phyloP scores from a whole-genome alignment of 1,139 yeast genomes.

The Candida sp. region DNA sequence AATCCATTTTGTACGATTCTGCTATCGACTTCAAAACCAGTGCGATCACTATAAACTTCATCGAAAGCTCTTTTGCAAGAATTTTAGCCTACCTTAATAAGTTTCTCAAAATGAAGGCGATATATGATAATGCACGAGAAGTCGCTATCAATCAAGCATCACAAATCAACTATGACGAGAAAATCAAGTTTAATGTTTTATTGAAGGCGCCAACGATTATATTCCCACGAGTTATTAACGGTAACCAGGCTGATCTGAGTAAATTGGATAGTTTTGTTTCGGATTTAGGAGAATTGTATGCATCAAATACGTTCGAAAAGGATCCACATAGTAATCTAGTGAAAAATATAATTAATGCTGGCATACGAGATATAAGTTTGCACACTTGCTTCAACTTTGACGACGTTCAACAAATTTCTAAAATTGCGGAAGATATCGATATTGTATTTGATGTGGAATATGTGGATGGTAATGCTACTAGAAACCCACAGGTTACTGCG shows the following conservation, averaged over 20 bases:
- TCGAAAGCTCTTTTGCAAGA: constrained; percentile 75
- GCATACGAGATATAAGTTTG: constrained; percentile 68
- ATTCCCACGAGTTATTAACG: constrained; percentile 60
- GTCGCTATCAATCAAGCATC: constrained; percentile 71
- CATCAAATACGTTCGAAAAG: constrained; percentile 55
- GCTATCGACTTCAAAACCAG: constrained; percentile 71
- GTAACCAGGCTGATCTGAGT: constrained; percentile 21
- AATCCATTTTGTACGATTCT: constrained; percentile 52
- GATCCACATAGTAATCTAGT: constrained; percentile 9
- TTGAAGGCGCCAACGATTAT: constrained; percentile 81
- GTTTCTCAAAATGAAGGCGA: constrained; percentile 80
- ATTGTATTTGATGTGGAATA: constrained; percentile 60
- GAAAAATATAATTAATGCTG: constrained; percentile 56
- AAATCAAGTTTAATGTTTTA: constrained; percentile 67
- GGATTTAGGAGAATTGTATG: constrained; percentile 80
- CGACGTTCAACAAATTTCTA: constrained; percentile 47
- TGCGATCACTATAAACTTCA: constrained; percentile 68
- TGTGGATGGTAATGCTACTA: constrained; percentile 34
- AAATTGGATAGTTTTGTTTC: constrained; percentile 63
- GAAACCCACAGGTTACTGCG: constrained; percentile 51
- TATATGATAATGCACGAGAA: constrained; percentile 85
- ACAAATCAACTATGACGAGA: constrained; percentile 59
- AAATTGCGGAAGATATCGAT: constrained; percentile 71
- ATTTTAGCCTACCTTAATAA: constrained; percentile 67
- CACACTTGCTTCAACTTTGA: constrained; percentile 57